phyloP scores from a whole-genome alignment of 345 rosid genomes.

The Durio zibethinus region DNA sequence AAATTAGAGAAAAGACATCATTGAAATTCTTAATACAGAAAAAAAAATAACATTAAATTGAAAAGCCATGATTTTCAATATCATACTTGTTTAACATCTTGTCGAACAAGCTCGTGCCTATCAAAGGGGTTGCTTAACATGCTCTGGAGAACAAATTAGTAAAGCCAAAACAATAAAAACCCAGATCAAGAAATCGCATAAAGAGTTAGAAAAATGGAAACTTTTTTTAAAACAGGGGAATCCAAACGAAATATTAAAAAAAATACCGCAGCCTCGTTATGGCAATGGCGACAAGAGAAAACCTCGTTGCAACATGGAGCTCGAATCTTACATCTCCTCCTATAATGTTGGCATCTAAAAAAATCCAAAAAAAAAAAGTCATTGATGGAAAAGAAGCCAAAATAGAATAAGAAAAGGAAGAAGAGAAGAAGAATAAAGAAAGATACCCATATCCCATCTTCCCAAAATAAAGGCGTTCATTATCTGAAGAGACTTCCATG shows the following conservation, averaged over 20 bases:
- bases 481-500: conserved; percentile 58
- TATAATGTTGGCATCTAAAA: conserved; percentile 83
- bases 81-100: conserved; percentile 70
- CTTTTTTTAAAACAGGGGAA: neutral
- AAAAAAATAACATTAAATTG: neutral
- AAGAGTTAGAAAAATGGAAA: neutral
- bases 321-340: conserved; percentile 89
- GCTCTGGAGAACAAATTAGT: conserved; percentile 41
- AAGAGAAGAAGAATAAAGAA: neutral
- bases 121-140: conserved; percentile 54
- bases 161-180: conserved; percentile 11
- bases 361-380: neutral
- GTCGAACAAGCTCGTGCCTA: conserved; percentile 80
- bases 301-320: conserved; percentile 96
- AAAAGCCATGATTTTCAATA: neutral
- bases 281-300: conserved; percentile 90
- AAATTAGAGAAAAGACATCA: neutral
- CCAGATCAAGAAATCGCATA: conserved; percentile 16
- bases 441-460: conserved; percentile 87
- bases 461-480: conserved; percentile 86
- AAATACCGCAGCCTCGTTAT: conserved; percentile 74
- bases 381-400: conserved; percentile 1
- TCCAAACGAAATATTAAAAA: neutral
- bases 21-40: neutral
- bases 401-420: neutral